A percentile compares a stretch with the other conserved stretches of the same genome.
Conservation (phyloP, 805 yeast species). For the Ogataea siamensis region DNA sequence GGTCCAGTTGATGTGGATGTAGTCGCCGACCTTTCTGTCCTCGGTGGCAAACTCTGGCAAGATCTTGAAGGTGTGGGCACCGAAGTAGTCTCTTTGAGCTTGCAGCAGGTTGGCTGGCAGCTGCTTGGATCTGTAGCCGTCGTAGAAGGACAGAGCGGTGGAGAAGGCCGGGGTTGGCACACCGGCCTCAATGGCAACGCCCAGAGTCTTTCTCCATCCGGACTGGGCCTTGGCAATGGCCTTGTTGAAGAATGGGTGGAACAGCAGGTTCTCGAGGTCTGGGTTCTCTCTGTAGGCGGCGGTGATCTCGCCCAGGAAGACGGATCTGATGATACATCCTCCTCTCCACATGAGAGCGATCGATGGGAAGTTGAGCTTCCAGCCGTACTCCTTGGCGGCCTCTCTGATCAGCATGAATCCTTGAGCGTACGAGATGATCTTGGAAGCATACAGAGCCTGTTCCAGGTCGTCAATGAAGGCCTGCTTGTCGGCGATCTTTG, state of each 20-base stretch:
- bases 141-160: conserved; percentile 96
- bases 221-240: conserved; percentile 92
- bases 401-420: conserved; percentile 99
- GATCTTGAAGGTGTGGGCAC: conserved; percentile 98
- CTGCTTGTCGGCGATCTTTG: conserved; percentile 69
- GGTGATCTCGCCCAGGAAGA: conserved; percentile 95
- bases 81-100: conserved; percentile 99
- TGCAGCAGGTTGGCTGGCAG: conserved; percentile 97
- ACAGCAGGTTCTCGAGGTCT: conserved; percentile 89
- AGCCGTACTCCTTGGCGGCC: conserved; percentile 94
- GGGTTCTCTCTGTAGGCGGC: conserved; percentile 93
- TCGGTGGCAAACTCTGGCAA: conserved; percentile 81
- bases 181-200: conserved; percentile 78
- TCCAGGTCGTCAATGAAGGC: conserved; percentile 89
- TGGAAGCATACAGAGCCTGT: conserved; percentile 98
- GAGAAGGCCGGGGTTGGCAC: conserved; percentile 97
- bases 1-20: conserved; percentile 98
- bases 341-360: conserved; percentile 99
- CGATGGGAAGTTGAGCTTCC: conserved; percentile 97
- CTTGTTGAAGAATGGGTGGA: conserved; percentile 89
- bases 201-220: conserved; percentile 91
- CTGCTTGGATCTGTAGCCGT: conserved; percentile 94
- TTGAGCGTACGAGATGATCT: conserved; percentile 97
- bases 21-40: conserved; percentile 70
- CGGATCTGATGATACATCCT: conserved; percentile 99